Percentiles rank a stretch among this genome's conserved stretches.
Conservation (phyloP, 2,329 filamentous ascomycete species). For the Monosporascus sp. region DNA sequence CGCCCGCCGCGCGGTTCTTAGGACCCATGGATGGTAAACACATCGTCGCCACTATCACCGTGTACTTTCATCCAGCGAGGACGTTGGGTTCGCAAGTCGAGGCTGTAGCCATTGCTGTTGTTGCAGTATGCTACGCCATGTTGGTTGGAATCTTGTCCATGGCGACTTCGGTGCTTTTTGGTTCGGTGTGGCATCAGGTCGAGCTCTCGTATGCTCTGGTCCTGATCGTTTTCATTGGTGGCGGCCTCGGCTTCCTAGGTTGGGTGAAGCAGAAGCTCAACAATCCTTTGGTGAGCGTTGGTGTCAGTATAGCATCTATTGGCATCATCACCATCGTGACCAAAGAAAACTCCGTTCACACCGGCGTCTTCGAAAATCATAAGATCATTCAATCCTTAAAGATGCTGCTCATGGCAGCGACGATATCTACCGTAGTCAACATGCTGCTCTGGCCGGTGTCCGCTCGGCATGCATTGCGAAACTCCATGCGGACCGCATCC, state of each 20-base stretch:
- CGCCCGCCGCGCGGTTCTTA: slow-evolving; percentile 65
- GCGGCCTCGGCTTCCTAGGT: slow-evolving; percentile 79
- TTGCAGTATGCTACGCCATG: slow-evolving; percentile 74
- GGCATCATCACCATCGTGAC: slow-evolving; percentile 87
- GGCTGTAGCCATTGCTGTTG: slow-evolving; percentile 69
- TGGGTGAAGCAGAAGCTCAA: slow-evolving; percentile 81
- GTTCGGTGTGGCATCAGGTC: slow-evolving; percentile 59
- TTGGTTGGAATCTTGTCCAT: slow-evolving; percentile 78
- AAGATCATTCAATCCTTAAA: slow-evolving; percentile 81
- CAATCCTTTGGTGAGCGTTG: slow-evolving; percentile 76
- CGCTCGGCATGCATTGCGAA: slow-evolving; percentile 67
- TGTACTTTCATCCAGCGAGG: slow-evolving; percentile 89
- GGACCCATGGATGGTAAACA: slow-evolving; percentile 89
- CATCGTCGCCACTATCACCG: slow-evolving; percentile 86
- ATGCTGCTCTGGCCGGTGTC: slow-evolving; percentile 74
- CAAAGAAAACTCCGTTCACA: slow-evolving; percentile 84
- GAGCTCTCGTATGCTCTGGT: slow-evolving; percentile 73
- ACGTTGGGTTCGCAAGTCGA: slow-evolving; percentile 87
- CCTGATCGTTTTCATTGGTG: slow-evolving; percentile 77
- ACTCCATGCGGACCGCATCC: slow-evolving; percentile 69
- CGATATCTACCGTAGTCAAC: slow-evolving; percentile 68
- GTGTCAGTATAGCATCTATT: slow-evolving; percentile 79
- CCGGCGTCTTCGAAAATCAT: slow-evolving; percentile 71
- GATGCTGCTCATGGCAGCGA: slow-evolving; percentile 76
- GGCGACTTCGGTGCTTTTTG: slow-evolving; percentile 79